Evolutionary conservation across 352 stramenopile species (phyloP).

Genomic region (Globisporangium lucens): DNA sequence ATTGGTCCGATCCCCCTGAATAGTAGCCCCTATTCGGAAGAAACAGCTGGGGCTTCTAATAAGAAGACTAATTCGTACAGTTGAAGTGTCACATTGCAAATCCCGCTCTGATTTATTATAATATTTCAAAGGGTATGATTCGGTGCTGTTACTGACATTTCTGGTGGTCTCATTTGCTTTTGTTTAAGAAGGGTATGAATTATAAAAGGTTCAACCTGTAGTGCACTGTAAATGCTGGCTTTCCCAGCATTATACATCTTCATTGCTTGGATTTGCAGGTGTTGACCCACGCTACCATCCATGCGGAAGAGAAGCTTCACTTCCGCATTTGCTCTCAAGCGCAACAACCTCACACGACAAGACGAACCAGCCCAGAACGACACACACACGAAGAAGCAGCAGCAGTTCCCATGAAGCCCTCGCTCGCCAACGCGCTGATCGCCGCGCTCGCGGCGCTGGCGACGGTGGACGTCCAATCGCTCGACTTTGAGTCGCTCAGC

Average conservation of each 20-base stretch:
- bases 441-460: neutral
- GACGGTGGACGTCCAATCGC: neutral
- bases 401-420: neutral
- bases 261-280: neutral
- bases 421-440: neutral
- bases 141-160: neutral
- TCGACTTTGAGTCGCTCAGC: neutral
- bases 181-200: neutral
- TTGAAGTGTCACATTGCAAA: constrained; percentile 1
- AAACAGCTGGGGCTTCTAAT: constrained; percentile 7
- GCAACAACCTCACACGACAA: neutral
- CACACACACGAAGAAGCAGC: neutral
- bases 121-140: neutral
- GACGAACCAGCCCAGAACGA: neutral
- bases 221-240: neutral
- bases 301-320: neutral
- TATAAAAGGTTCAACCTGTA: constrained; percentile 2
- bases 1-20: neutral
- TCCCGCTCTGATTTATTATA: constrained; percentile 6
- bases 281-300: neutral
- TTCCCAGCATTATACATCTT: neutral
- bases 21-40: neutral
- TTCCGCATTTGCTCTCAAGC: neutral
- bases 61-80: neutral
- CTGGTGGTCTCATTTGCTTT: neutral